Evolutionary conservation across 768 basidiomycete species (phyloP).

Genomic region (Amanita polypyramis): DNA sequence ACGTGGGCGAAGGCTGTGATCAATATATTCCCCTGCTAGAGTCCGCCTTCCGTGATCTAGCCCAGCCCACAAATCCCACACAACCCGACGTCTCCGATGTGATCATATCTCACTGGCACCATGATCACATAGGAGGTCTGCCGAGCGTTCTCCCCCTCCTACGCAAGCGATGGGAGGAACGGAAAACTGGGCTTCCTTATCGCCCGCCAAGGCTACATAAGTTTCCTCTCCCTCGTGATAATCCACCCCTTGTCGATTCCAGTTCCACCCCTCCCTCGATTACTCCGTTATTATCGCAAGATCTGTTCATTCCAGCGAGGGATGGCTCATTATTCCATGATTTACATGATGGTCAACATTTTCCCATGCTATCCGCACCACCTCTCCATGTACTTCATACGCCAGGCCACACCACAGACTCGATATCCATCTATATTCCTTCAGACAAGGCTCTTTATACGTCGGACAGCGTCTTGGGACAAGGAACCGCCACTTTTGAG

Average conservation of each 20-base stretch:
- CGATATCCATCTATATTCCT: constrained; percentile 61
- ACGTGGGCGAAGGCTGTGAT: constrained; percentile 69
- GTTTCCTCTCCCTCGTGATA: constrained; percentile 32
- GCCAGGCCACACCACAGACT: constrained; percentile 88
- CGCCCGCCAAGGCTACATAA: constrained; percentile 70
- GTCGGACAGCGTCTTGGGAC: constrained; percentile 84
- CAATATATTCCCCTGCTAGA: constrained; percentile 61
- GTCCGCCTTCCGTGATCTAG: constrained; percentile 38
- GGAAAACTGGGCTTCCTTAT: constrained; percentile 36
- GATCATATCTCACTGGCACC: constrained; percentile 85
- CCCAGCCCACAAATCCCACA: constrained; percentile 21
- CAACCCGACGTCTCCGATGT: constrained; percentile 74
- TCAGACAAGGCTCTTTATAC: constrained; percentile 76
- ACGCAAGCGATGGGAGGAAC: constrained; percentile 46
- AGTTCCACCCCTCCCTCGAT: constrained; percentile 28
- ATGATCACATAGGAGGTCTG: constrained; percentile 77
- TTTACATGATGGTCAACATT: constrained; percentile 40
- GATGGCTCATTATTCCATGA: constrained; percentile 43
- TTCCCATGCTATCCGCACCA: constrained; percentile 24
- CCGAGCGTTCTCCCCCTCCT: constrained; percentile 60
- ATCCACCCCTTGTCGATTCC: constrained; percentile 12
- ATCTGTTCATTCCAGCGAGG: constrained; percentile 34
- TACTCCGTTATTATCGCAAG: constrained; percentile 28
- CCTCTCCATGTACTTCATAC: constrained; percentile 65
- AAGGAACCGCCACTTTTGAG: constrained; percentile 85